Evolutionary conservation across 1,139 yeast genomes (phyloP).

Genomic region (Sporopachydermia cereana): DNA sequence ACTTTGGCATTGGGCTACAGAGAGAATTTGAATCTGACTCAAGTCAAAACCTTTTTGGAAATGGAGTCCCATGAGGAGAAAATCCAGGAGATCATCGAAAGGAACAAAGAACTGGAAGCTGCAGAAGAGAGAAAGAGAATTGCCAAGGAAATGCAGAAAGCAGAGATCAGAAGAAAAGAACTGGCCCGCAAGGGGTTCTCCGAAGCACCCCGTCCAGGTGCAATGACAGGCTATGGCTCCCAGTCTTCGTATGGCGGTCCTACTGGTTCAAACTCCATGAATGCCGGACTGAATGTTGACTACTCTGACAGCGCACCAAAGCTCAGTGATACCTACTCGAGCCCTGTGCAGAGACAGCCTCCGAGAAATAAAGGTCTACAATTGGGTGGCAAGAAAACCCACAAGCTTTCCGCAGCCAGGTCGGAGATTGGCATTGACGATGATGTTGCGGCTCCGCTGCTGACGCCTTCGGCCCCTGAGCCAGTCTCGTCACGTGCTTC

Average conservation of each 20-base stretch:
- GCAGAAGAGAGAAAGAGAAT: conserved; percentile 93
- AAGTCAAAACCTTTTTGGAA: conserved; percentile 81
- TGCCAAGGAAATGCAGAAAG: conserved; percentile 81
- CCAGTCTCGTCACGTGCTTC: conserved; percentile 16
- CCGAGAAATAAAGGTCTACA: conserved; percentile 69
- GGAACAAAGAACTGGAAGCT: conserved; percentile 94
- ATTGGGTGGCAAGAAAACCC: conserved; percentile 52
- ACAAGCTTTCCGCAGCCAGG: conserved; percentile 33
- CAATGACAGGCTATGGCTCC: background rate
- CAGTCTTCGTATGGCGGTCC: conserved; percentile 1
- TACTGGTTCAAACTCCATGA: conserved; percentile 8
- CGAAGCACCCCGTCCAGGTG: background rate
- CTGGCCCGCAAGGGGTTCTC: conserved; percentile 1
- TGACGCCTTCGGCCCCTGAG: conserved; percentile 16
- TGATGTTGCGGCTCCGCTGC: conserved; percentile 18
- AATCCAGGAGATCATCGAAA: conserved; percentile 94
- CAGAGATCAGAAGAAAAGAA: conserved; percentile 48
- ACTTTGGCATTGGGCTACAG: conserved; percentile 82
- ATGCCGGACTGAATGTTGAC: conserved; percentile 24
- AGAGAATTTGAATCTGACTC: conserved; percentile 73
- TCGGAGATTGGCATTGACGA: conserved; percentile 20
- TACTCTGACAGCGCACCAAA: conserved; percentile 24
- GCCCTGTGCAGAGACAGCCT: conserved; percentile 14
- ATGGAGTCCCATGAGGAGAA: conserved; percentile 99
- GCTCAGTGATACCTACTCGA: background rate